Base-by-base conservation (phyloP, 2,329 filamentous ascomycete genomes). In the Aspergillus costaricaensis region DNA sequence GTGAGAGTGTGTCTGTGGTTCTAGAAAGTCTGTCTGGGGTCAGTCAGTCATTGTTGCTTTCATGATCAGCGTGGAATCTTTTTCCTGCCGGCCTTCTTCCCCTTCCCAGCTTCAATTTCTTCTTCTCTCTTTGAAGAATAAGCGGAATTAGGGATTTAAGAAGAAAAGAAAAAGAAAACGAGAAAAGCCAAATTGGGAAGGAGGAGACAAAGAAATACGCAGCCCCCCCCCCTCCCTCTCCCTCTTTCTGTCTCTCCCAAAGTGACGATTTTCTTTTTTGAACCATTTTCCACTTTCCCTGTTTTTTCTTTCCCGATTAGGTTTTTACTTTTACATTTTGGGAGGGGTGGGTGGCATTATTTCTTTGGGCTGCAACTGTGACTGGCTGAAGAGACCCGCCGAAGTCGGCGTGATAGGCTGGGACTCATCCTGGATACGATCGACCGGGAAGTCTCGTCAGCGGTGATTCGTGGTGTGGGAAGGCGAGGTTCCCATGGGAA, bases 401-500 rank as follows among this genome's bases (percentile, higher is more conserved):
- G 50, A 55, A 21, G n/a, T 54, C 49, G 51, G 49, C 43, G 36
- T 63, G 62, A 65, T 62, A 55, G 56, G 61, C 39, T 39, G 21
- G 32, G 23, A 19, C 36, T n/a, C 50, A 51, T 59, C 50, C 57
- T 54, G 54, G 58, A 38, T 55, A 59, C 59, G 59, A 61, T 61
- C 59, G 56, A 61, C 59, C 59, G 59, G 59, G 51, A 61, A 61
- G 59, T 51, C 47, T 55, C 23, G 44, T 55, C 38, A 21, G 36
- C 44, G 51, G 12, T 60, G 58, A 60, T 57, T 60, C 44, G 58
- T 48, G 58, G 17, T 58, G 27, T 27, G 21, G 48, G 15, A 39
- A 36, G 21, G 41, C 36, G 47, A 41, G 36, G 52, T 54, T 53
- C 49, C 58, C 51, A 52, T 57, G 59, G 58, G 30, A 36, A 36